Evolutionary conservation across 2,329 filamentous ascomycete species (phyloP).

Genomic region (Fusarium mexicanum): DNA sequence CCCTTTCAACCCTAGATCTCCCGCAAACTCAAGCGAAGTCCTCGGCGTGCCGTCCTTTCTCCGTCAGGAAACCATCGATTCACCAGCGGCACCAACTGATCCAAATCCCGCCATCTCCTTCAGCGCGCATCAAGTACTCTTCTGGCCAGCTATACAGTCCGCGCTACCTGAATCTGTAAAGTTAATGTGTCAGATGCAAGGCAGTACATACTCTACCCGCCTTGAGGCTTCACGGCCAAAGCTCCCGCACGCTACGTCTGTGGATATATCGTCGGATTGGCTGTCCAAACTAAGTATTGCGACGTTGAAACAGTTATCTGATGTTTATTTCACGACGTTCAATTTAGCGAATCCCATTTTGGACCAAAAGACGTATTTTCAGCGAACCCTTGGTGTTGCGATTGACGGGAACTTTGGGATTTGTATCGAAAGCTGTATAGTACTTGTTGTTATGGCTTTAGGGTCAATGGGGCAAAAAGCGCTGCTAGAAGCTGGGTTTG

Average conservation of each 20-base stretch:
- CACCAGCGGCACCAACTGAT: not conserved
- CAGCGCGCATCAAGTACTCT: conserved; percentile 16
- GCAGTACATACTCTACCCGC: conserved; percentile 1
- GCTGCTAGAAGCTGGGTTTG: conserved; percentile 3
- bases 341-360: conserved; percentile 21
- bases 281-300: not conserved
- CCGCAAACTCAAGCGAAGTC: conserved; percentile 30
- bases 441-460: conserved; percentile 18
- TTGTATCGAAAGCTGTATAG: conserved; percentile 27
- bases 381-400: conserved; percentile 19
- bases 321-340: conserved; percentile 26
- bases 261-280: conserved; percentile 7
- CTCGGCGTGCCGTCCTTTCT: conserved; percentile 19
- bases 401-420: conserved; percentile 28
- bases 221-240: conserved; percentile 12
- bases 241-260: conserved; percentile 2
- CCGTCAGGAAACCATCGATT: conserved; percentile 2
- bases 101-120: conserved; percentile 19
- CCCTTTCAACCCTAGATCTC: conserved; percentile 11
- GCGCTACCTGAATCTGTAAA: conserved; percentile 16
- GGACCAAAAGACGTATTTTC: conserved; percentile 33
- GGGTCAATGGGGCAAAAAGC: conserved; percentile 14
- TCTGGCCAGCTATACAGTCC: conserved; percentile 22
- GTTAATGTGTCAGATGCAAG: conserved; percentile 26
- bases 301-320: conserved; percentile 24